Evolutionary conservation across 495 filamentous ascomycete genomes (phyloP), one percentile per base, ranked within the genome.

Genomic region (Penicillium canescens): DNA sequence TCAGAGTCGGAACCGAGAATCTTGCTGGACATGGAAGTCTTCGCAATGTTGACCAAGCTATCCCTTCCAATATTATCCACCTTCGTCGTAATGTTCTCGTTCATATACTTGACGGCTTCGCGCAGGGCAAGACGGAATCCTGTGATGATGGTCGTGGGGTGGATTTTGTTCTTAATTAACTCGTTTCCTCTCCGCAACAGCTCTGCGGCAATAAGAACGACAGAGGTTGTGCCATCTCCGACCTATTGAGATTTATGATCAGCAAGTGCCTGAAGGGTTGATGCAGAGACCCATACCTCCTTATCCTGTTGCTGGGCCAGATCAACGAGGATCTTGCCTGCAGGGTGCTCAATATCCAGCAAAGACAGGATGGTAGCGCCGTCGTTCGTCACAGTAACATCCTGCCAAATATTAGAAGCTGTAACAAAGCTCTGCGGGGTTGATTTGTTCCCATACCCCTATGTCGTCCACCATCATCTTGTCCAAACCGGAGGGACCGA

Each of bases 401-500:
- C 94, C 89, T 92, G 65, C 26, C 52, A 55, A 40, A 42, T 52
- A 56, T 74, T 59, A 74, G 57, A 62, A 59, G 46, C 48, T 54
- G 42, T 52, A n/a, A 10, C 14, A 35, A 31, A 55, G 62, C 65
- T 50, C 37, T 62, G 68, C 64, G 70, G 70, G 71, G 67, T 56
- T 46, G 49, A 51, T 36, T 26, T 13, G 42, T 42, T 50, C 61
- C 63, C 86, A 57, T 82, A 92, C 89, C 63, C 94, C 94, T 70
- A 98, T 98, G 67, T 99, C 94, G 73, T 99, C 94, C 66, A 99
- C 95, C 95, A 99, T 98, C 95, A 99, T 98, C 83, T 99, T 99
- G 68, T 99, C 94, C 59, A 99, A 78, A 33, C 94, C 94, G 54
- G 90, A 96, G 52, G 94, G 94, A 37, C 94, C 94, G 70, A 98